Conservation (phyloP, 805 yeast species). For the Ogataea zsoltii region DNA sequence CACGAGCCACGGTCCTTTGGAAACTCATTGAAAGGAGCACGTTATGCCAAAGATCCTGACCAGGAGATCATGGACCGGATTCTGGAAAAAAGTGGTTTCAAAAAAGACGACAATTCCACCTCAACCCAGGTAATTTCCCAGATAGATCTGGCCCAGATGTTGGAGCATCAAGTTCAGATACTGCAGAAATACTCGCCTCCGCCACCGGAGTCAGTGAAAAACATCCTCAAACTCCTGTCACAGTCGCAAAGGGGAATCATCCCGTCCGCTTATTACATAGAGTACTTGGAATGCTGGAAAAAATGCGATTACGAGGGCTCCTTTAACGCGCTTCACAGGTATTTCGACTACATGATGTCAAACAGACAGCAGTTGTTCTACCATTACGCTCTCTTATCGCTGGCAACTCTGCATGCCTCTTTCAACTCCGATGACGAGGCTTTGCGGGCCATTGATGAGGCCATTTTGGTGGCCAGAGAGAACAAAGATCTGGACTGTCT, state of each 20-base stretch:
- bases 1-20: conserved; percentile 12
- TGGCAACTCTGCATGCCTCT: conserved; percentile 70
- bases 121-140: conserved; percentile 44
- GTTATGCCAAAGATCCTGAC: conserved; percentile 7
- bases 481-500: conserved; percentile 73
- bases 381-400: conserved; percentile 72
- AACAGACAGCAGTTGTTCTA: conserved; percentile 62
- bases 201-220: conserved; percentile 44
- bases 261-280: conserved; percentile 54
- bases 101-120: neutral
- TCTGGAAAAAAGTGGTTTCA: conserved; percentile 13
- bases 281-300: conserved; percentile 58
- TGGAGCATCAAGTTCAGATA: conserved; percentile 54
- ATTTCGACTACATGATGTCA: conserved; percentile 76
- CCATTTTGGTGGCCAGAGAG: conserved; percentile 85
- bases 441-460: conserved; percentile 77
- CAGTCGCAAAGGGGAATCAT: conserved; percentile 44
- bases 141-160: conserved; percentile 48
- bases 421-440: conserved; percentile 72
- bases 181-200: conserved; percentile 54
- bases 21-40: conserved; percentile 9
- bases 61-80: conserved; percentile 13
- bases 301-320: conserved; percentile 63
- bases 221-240: conserved; percentile 47
- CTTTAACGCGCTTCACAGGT: conserved; percentile 55